Evolutionary conservation across 441 rosid species (phyloP).

Genomic region (Geranium incanum): DNA sequence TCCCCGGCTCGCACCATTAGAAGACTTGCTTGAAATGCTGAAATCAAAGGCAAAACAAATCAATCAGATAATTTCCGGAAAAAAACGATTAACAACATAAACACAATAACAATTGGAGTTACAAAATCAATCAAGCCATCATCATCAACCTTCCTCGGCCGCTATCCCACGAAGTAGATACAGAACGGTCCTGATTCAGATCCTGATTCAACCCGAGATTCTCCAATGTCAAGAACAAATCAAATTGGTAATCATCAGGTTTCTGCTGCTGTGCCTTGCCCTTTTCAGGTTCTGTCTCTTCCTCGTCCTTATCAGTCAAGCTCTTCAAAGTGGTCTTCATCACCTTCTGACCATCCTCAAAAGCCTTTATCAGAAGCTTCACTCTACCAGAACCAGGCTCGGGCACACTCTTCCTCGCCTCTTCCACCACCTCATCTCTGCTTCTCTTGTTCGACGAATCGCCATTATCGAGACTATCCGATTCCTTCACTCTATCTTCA

Average conservation of each 20-base stretch:
- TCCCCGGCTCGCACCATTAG: conserved; percentile 54
- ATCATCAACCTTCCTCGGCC: conserved; percentile 52
- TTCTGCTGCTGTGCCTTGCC: conserved; percentile 7
- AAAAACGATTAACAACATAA: conserved; percentile 15
- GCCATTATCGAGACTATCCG: conserved; percentile 18
- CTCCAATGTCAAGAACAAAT: conserved; percentile 55
- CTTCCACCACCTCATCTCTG: conserved; percentile 64
- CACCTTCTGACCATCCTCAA: conserved; percentile 41
- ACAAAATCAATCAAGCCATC: conserved; percentile 9
- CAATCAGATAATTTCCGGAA: background rate
- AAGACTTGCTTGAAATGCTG: conserved; percentile 57
- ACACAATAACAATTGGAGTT: background rate
- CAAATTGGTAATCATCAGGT: conserved; percentile 40
- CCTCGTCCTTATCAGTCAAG: conserved; percentile 27
- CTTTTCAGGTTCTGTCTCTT: conserved; percentile 21
- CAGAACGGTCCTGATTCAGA: conserved; percentile 46
- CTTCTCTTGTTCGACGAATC: conserved; percentile 56
- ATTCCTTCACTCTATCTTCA: conserved; percentile 19
- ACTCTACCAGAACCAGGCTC: conserved; percentile 51
- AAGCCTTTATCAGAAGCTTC: conserved; percentile 70
- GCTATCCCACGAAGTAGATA: conserved; percentile 68
- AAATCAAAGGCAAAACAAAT: conserved; percentile 4
- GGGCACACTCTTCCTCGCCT: conserved; percentile 54
- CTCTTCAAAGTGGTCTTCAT: conserved; percentile 15
- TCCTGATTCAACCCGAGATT: conserved; percentile 61